Evolutionary conservation across 495 filamentous ascomycete genomes (phyloP), one percentile per base, ranked within the genome.

Genomic region (Xylaria cubensis): DNA sequence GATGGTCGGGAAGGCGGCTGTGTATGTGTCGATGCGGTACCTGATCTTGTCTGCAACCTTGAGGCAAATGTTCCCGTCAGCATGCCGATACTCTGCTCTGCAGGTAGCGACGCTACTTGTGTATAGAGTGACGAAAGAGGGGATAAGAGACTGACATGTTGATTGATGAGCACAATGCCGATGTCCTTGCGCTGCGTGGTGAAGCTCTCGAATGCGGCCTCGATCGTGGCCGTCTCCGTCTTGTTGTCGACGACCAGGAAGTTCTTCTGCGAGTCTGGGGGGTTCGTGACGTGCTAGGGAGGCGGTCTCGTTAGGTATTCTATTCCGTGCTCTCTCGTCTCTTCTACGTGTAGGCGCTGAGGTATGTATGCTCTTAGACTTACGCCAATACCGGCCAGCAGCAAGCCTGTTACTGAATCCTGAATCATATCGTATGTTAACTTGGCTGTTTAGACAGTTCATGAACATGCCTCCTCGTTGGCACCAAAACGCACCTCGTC

Each of bases 161-260:
- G 97, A 78, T 98, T 99, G 79, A 99, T 98, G 71, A 99, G 82
- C 50, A 99, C 79, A 72, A 99, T 94, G 3, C 93, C 97, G 78
- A 99, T 97, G 77, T 99, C 97, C 81, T 97, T 97, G 73, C 97
- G 85, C 81, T 95, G 87, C 46, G 88, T 88, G 1, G 94, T 96
- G 82, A 97, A 99, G 61, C 87, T 88, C 72, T 96, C 91, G 79
- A 99, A 99, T 2, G 95, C 92, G 46, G 91, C 90, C 81, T 98
- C 97, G 79, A 99, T 98, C 34, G 92, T 87, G 5, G 92, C 85
- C 69, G 84, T 95, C 68, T 96, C 94, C 42, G 95, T 98, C 86
- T 98, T 98, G 77, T 82, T 82, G 80, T 98, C 95, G 61, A 99
- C 96, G 55, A 98, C 93, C 6, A 99, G 90, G 85, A 97, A 99